A percentile compares a stretch with the other conserved stretches of the same genome.
Conservation (phyloP, 257 asterid genomes). For the Jacaranda copaia region DNA sequence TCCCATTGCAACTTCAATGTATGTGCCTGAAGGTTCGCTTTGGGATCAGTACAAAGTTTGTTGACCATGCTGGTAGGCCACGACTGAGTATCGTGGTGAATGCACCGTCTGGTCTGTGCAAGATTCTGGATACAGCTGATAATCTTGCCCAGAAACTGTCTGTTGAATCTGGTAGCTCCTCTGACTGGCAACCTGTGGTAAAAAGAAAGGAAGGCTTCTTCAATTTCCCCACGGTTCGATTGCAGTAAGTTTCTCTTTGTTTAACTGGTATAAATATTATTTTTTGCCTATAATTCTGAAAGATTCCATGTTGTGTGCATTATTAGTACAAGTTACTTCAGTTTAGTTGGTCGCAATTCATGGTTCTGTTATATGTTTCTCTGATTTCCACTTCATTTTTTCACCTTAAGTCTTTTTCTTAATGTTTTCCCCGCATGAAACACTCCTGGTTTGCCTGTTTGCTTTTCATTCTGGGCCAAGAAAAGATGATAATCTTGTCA, state of each 20-base stretch:
- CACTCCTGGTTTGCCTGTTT: not conserved
- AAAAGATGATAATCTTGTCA: conserved; percentile 5
- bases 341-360: not conserved
- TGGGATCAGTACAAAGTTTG: conserved; percentile 70
- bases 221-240: conserved; percentile 76
- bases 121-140: conserved; percentile 68
- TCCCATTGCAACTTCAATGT: conserved; percentile 63
- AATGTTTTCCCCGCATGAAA: not conserved
- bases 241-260: conserved; percentile 68
- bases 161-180: conserved; percentile 68
- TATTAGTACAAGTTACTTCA: not conserved
- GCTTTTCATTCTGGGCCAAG: conserved; percentile 23
- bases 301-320: conserved; percentile 6
- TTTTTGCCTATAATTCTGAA: conserved; percentile 16
- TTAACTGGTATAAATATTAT: not conserved
- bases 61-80: conserved; percentile 74
- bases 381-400: not conserved
- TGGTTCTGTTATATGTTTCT: not conserved
- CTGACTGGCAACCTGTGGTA: conserved; percentile 89
- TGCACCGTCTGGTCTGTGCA: conserved; percentile 64
- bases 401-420: not conserved
- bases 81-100: conserved; percentile 77
- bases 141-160: conserved; percentile 61
- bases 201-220: conserved; percentile 70
- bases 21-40: conserved; percentile 75